Conservation (phyloP, 2,329 filamentous ascomycete species). For the Pyrenophora graminea region DNA sequence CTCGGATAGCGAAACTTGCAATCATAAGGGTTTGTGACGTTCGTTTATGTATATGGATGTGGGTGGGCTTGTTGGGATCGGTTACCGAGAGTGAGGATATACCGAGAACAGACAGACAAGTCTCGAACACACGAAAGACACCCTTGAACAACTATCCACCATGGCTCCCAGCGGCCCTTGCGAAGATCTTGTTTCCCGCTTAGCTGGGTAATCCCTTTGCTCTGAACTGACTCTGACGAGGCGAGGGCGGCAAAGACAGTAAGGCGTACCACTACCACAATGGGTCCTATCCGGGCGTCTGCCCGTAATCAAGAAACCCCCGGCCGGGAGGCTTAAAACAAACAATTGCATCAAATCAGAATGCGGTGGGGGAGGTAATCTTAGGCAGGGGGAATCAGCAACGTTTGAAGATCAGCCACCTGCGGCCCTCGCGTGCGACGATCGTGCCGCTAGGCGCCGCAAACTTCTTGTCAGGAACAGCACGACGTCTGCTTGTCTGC, state of each 20-base stretch:
- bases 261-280: neutral
- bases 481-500: neutral
- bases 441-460: constrained; percentile 26
- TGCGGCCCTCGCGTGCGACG: constrained; percentile 26
- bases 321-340: constrained; percentile 2
- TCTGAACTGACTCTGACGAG: too few relatives aligned
- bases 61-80: neutral
- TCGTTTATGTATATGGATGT: too few relatives aligned
- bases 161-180: neutral
- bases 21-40: too few relatives aligned
- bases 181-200: constrained; percentile 9
- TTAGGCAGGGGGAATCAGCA: constrained; percentile 32
- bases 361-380: constrained; percentile 19
- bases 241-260: neutral
- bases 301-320: neutral
- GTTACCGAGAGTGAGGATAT: neutral
- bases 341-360: constrained; percentile 7
- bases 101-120: neutral
- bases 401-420: constrained; percentile 44
- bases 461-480: constrained; percentile 22
- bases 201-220: neutral
- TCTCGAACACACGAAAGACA: too few relatives aligned
- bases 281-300: neutral
- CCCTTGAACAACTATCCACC: neutral
- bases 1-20: neutral